Evolutionary conservation across 1,284 basidiomycete species (phyloP).

Genomic region (Lentinula novae-zelandiae): DNA sequence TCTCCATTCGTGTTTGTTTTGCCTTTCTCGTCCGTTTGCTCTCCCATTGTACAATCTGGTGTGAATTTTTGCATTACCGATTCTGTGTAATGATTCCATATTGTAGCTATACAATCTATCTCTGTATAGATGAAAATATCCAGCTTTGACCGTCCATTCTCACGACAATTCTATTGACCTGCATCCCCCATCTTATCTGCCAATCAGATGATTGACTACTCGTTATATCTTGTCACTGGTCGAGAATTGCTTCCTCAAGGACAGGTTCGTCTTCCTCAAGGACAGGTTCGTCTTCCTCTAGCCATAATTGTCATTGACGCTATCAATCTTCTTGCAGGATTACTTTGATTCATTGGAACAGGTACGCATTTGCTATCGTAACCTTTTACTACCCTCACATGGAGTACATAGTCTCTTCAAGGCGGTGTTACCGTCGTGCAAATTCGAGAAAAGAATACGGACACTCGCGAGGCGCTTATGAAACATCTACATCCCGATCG

Average conservation of each 20-base stretch:
- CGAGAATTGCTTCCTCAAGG: slow-evolving; percentile 77
- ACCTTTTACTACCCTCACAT: slow-evolving; percentile 4
- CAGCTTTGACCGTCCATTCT: too few species aligned
- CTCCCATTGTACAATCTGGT: neutral
- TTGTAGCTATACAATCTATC: too few species aligned
- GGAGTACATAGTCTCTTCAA: slow-evolving; percentile 55
- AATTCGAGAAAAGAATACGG: slow-evolving; percentile 79
- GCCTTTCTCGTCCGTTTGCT: neutral
- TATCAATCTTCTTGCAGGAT: slow-evolving; percentile 38
- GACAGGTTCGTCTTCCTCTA: neutral
- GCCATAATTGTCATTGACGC: neutral
- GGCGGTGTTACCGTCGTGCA: slow-evolving; percentile 92
- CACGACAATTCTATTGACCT: too few species aligned
- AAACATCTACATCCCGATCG: neutral
- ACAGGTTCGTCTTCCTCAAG: slow-evolving; percentile 45
- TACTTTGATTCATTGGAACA: slow-evolving; percentile 80
- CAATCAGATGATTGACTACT: slow-evolving; percentile 54
- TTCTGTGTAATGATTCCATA: too few species aligned
- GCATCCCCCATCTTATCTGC: neutral
- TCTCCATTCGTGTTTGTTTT: neutral
- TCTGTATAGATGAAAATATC: too few species aligned
- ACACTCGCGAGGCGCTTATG: slow-evolving; percentile 66
- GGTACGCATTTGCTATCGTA: slow-evolving; percentile 32
- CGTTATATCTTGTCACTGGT: slow-evolving; percentile 85
- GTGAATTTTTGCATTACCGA: too few species aligned